A percentile compares a stretch with the other conserved stretches of the same genome.
phyloP scores from a whole-genome alignment of 805 yeast genomes.

The Cyberlindnera lachancei region DNA sequence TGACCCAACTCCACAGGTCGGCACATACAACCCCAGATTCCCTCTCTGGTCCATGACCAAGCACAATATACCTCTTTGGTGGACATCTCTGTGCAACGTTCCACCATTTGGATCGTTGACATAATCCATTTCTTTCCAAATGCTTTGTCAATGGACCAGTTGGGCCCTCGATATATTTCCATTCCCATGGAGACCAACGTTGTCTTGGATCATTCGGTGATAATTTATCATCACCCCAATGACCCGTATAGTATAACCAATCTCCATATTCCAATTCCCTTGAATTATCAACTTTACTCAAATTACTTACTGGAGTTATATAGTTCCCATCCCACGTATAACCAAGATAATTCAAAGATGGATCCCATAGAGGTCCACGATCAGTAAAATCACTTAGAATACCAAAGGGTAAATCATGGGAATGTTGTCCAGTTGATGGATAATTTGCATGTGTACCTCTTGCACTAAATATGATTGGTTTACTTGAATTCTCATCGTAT shows the following conservation, averaged over 20 bases:
- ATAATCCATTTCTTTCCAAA: conserved; percentile 58
- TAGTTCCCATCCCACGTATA: conserved; percentile 65
- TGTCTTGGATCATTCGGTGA: conserved; percentile 69
- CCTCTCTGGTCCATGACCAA: conserved; percentile 84
- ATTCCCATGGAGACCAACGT: conserved; percentile 79
- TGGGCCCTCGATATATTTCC: conserved; percentile 91
- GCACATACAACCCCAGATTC: conserved; percentile 82
- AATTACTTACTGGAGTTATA: conserved; percentile 32
- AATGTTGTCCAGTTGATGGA: conserved; percentile 91
- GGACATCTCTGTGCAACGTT: conserved; percentile 80
- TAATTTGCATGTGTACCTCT: conserved; percentile 97
- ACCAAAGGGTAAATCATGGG: conserved; percentile 91
- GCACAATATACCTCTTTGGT: conserved; percentile 60
- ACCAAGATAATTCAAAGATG: conserved; percentile 70
- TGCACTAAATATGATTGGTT: conserved; percentile 83
- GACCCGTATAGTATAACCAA: conserved; percentile 79
- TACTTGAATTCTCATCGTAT: conserved; percentile 20
- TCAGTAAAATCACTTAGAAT: conserved; percentile 91
- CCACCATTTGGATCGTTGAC: conserved; percentile 92
- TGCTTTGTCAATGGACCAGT: conserved; percentile 82
- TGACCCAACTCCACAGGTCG: conserved; percentile 42
- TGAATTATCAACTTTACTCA: conserved; percentile 19
- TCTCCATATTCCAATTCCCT: conserved; percentile 21
- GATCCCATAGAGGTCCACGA: conserved; percentile 94
- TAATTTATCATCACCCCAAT: conserved; percentile 85